Conservation (phyloP, 345 rosid species). For the Eucalyptus lansdowneana region DNA sequence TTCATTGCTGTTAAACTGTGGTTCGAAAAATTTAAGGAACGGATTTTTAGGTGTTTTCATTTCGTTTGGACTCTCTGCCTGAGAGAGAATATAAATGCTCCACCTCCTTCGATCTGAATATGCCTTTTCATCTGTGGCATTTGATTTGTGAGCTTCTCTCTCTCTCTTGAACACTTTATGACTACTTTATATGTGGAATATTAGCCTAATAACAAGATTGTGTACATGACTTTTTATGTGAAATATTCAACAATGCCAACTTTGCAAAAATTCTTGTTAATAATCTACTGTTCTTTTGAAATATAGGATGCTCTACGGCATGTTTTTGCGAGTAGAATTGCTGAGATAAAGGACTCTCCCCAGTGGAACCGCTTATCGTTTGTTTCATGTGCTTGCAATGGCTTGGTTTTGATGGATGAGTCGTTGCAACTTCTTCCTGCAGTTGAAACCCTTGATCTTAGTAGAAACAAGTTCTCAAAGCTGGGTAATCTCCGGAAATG, state of each 20-base stretch:
- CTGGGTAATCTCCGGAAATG: constrained; percentile 83
- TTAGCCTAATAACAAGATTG: not conserved
- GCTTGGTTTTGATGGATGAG: constrained; percentile 90
- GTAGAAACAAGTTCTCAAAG: constrained; percentile 87
- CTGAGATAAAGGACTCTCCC: constrained; percentile 72
- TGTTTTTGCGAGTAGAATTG: constrained; percentile 90
- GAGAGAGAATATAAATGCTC: not conserved
- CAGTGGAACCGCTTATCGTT: constrained; percentile 85
- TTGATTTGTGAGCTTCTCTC: not conserved
- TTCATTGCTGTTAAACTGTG: not conserved
- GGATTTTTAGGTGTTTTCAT: not conserved
- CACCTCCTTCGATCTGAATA: not conserved
- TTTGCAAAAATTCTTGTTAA: not conserved
- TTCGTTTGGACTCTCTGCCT: not conserved
- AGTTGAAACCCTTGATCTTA: constrained; percentile 92
- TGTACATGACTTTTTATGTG: not conserved
- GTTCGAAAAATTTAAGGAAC: not conserved
- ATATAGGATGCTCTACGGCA: constrained; percentile 85
- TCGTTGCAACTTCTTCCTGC: constrained; percentile 95
- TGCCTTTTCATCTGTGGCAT: not conserved
- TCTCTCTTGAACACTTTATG: not conserved
- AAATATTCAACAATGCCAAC: not conserved
- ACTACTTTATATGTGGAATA: not conserved
- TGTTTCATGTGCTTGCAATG: constrained; percentile 80
- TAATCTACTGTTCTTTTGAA: not conserved